These are phyloP conservation scores for Pythium biforme DNA, from an alignment of 352 stramenopile genomes.

Conservation along the genomic window DNA sequence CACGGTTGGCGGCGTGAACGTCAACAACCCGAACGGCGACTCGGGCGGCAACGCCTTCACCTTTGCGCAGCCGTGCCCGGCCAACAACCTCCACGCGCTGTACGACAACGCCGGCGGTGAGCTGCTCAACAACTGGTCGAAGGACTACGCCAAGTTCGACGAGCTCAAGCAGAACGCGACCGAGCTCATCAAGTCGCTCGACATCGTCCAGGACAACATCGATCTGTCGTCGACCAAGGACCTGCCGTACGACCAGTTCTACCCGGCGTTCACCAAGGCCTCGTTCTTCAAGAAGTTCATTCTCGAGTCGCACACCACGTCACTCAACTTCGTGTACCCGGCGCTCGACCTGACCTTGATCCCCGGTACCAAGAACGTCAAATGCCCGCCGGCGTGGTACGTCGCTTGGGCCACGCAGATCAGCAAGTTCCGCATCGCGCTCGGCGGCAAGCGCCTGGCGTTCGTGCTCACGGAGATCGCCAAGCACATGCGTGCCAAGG, in stretches of 20 bases:
- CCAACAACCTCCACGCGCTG: slow-evolving; percentile 63
- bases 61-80: slow-evolving; percentile 46
- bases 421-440: slow-evolving; percentile 25
- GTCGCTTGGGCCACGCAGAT: slow-evolving; percentile 19
- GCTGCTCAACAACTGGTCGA: slow-evolving; percentile 58
- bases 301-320: slow-evolving; percentile 30
- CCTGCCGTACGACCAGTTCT: slow-evolving; percentile 24
- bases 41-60: slow-evolving; percentile 59
- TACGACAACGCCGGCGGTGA: slow-evolving; percentile 56
- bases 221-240: slow-evolving; percentile 14
- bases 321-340: slow-evolving; percentile 27
- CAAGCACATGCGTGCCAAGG: slow-evolving; percentile 18
- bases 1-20: slow-evolving; percentile 44
- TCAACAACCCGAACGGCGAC: slow-evolving; percentile 48
- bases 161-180: slow-evolving; percentile 41
- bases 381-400: slow-evolving; percentile 46
- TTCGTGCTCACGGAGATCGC: slow-evolving; percentile 31
- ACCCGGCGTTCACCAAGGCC: slow-evolving; percentile 21
- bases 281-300: slow-evolving; percentile 26
- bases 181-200: slow-evolving; percentile 31
- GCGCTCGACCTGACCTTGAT: slow-evolving; percentile 25
- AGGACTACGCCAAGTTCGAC: slow-evolving; percentile 15
- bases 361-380: slow-evolving; percentile 26
- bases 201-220: slow-evolving; percentile 20
- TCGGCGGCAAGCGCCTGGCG: slow-evolving; percentile 29